Base-by-base conservation (phyloP, 2,329 filamentous ascomycete species). In the Annulohypoxylon truncatum region DNA sequence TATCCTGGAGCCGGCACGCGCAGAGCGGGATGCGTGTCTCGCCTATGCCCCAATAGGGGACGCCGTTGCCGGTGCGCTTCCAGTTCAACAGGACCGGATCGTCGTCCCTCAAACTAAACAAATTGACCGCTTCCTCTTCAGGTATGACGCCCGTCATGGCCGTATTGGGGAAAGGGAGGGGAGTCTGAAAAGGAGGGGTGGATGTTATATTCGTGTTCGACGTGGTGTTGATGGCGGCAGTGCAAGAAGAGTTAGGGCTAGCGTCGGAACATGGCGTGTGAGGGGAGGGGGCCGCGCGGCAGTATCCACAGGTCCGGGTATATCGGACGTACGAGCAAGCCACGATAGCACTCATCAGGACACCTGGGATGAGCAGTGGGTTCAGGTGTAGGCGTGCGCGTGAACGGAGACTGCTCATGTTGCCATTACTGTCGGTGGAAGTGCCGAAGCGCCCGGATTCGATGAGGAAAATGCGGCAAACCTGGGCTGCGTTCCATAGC, bases 401-500 rank as follows among this genome's bases (percentile, higher is more conserved):
- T 8, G 47, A 24, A 18, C 31, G 22, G 18, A 7, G 26, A 42
- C 13, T 22, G 5, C 26, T 28, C 26, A 28, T 28, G 26, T 8
- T 26, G 9, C 4, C 18, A 22, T 22, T n/a, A 2, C 7, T 18
- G 10, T 18, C 22, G 54, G n/a, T 4, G 13, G 18, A 4, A 38
- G 18, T 4, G 13, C 29, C 33, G 33, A 15, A 10, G 28, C 22
- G 62, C 22, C 15, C 40, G 7, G 58, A 52, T n/a, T 68, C 66
- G 33, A 71, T 44, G 13, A 56, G 31, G 3, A 61, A 67, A 8
- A 73, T 66, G 6, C 72, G 69, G 35, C 69, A 67, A 13, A 74
- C 68, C 12, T 71, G 71, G 12, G 72, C 68, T 18, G 69, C 66
- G 53, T 66, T 61, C 69, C 71, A 73, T 2, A 73, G 59, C 9